Evolutionary conservation across 169 alveolate genomes (phyloP).

Genomic region (Eimeria praecox): DNA sequence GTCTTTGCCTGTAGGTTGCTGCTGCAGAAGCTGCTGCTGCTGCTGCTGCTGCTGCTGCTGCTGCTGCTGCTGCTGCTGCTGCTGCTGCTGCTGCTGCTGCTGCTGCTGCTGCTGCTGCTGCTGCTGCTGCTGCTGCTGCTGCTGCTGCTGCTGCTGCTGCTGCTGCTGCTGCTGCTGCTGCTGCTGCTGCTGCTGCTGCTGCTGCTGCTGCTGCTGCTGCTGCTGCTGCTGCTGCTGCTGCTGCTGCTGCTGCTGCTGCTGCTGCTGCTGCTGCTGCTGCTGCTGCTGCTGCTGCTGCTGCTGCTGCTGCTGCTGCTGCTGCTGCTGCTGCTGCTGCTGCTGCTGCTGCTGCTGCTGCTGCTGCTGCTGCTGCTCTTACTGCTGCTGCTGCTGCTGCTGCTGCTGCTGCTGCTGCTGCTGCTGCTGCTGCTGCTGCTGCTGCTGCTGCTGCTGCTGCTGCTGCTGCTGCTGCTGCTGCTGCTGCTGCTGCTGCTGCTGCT

Average conservation of each 20-base stretch:
- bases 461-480: background rate
- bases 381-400: background rate
- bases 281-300: slow-evolving; percentile 3
- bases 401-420: background rate
- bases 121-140: background rate
- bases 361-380: background rate
- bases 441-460: slow-evolving; percentile 8
- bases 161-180: background rate
- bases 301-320: slow-evolving; percentile 13
- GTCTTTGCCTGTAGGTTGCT: slow-evolving; percentile 66
- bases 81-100: background rate
- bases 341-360: background rate
- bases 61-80: background rate
- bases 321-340: background rate
- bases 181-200: background rate
- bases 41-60: slow-evolving; percentile 7
- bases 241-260: background rate
- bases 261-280: slow-evolving; percentile 3
- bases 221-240: background rate
- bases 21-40: background rate
- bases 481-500: slow-evolving; percentile 25
- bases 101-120: background rate
- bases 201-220: background rate
- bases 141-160: background rate
- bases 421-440: slow-evolving; percentile 6